Percentiles rank a stretch among this genome's conserved stretches.
Evolutionary conservation across 2,329 filamentous ascomycete genomes (phyloP).

Genomic region (Verticillium longisporum): DNA sequence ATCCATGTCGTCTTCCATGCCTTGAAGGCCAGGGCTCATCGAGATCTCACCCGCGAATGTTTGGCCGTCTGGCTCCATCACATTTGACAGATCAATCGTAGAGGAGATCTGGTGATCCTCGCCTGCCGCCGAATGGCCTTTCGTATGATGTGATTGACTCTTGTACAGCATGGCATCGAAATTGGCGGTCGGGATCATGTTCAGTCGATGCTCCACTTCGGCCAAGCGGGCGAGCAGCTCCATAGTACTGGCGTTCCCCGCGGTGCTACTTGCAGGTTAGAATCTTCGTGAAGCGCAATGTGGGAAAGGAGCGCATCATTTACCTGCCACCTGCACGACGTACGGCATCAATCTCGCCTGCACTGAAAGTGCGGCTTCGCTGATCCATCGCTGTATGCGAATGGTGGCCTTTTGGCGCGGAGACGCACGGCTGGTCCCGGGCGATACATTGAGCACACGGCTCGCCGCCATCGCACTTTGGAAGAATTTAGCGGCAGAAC

Average conservation of each 20-base stretch:
- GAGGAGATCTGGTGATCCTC: neutral
- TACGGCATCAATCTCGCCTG: neutral
- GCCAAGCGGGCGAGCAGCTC: slow-evolving; percentile 2
- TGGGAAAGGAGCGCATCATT: neutral
- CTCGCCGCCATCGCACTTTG: slow-evolving; percentile 7
- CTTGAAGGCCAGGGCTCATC: slow-evolving; percentile 2
- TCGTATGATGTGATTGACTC: neutral
- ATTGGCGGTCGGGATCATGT: neutral
- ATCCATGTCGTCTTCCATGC: slow-evolving; percentile 1
- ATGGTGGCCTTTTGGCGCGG: neutral
- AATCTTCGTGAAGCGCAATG: neutral
- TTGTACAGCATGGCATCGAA: neutral
- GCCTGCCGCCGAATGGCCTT: neutral
- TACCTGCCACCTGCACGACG: neutral
- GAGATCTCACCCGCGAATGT: slow-evolving; percentile 8
- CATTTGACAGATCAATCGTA: slow-evolving; percentile 1
- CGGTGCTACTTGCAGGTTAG: neutral
- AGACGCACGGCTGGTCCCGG: slow-evolving; percentile 2
- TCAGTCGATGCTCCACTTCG: slow-evolving; percentile 6
- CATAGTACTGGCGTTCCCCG: neutral
- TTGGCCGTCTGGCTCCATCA: slow-evolving; percentile 6
- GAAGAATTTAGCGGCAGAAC: neutral
- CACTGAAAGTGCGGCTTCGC: neutral
- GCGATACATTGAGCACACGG: slow-evolving; percentile 7
- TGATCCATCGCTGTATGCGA: neutral